A percentile compares a stretch with the other conserved stretches of the same genome.
Conservation (phyloP, 2,329 filamentous ascomycete genomes). For the Zasmidium angulare region DNA sequence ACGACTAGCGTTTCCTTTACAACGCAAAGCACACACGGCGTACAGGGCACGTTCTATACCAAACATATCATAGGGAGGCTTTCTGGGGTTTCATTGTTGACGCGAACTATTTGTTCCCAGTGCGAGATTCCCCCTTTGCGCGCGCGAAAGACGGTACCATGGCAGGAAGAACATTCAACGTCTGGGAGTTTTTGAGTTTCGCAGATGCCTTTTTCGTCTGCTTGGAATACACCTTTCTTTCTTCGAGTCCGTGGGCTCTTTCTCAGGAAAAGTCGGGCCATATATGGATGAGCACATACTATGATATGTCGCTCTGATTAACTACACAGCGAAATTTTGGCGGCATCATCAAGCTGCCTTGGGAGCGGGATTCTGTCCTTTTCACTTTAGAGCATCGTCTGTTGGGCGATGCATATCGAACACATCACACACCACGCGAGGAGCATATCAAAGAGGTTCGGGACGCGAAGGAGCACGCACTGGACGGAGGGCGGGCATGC, state of each 20-base stretch:
- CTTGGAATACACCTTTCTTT: not conserved
- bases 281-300: not conserved
- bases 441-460: not conserved
- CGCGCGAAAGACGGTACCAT: conserved; percentile 19
- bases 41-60: conserved; percentile 11
- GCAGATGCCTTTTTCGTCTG: not conserved
- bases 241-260: not conserved
- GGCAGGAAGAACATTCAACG: conserved; percentile 4
- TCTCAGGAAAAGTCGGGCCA: not conserved
- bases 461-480: not conserved
- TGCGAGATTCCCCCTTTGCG: conserved; percentile 25
- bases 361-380: not conserved
- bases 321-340: not conserved
- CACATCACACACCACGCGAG: not conserved
- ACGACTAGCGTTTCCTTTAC: not conserved
- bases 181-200: not conserved
- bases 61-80: conserved; percentile 14
- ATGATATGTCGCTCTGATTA: not conserved
- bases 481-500: not conserved
- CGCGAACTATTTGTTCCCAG: conserved; percentile 11
- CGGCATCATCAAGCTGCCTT: not conserved
- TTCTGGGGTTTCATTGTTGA: conserved; percentile 4
- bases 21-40: conserved; percentile 11
- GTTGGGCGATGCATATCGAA: not conserved
- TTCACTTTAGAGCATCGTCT: not conserved